A percentile compares a stretch with the other conserved stretches of the same genome.
Conservation (phyloP, 164 flowering plant genomes). For the Aristolochia contorta region DNA sequence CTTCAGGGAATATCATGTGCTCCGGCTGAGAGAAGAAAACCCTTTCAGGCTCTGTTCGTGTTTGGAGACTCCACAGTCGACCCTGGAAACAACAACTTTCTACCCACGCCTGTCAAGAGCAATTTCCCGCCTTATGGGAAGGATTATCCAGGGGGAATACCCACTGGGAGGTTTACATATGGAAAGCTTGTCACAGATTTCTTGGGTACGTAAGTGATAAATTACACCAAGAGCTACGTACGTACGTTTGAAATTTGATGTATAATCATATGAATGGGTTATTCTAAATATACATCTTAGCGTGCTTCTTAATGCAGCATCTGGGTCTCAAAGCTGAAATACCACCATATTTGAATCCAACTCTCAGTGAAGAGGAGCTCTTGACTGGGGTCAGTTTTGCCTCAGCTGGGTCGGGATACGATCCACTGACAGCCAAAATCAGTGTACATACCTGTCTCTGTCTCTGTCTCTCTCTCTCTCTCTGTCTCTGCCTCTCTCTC, state of each 20-base stretch:
- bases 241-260: too few species aligned
- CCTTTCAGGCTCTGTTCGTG: conserved; percentile 31
- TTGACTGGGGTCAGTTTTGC: conserved; percentile 77
- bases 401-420: conserved; percentile 68
- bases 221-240: neutral
- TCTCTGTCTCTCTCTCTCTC: too few species aligned
- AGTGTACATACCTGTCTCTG: conserved; percentile 13
- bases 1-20: too few species aligned
- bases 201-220: conserved; percentile 22
- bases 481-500: too few species aligned
- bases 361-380: conserved; percentile 39
- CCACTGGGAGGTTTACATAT: conserved; percentile 65
- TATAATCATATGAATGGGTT: too few species aligned
- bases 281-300: too few species aligned
- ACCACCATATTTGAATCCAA: conserved; percentile 65
- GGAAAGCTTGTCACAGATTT: conserved; percentile 50
- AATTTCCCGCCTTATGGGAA: conserved; percentile 62
- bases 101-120: conserved; percentile 25
- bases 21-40: conserved; percentile 1
- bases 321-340: conserved; percentile 50
- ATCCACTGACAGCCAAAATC: conserved; percentile 24
- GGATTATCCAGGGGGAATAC: conserved; percentile 23
- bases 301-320: conserved; percentile 46
- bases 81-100: conserved; percentile 61
- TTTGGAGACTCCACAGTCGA: conserved; percentile 78